A percentile compares a stretch with the other conserved stretches of the same genome.
These are phyloP conservation scores for Rhododendron henanense DNA, from an alignment of 148 eudicot species.

Conservation along the genomic window DNA sequence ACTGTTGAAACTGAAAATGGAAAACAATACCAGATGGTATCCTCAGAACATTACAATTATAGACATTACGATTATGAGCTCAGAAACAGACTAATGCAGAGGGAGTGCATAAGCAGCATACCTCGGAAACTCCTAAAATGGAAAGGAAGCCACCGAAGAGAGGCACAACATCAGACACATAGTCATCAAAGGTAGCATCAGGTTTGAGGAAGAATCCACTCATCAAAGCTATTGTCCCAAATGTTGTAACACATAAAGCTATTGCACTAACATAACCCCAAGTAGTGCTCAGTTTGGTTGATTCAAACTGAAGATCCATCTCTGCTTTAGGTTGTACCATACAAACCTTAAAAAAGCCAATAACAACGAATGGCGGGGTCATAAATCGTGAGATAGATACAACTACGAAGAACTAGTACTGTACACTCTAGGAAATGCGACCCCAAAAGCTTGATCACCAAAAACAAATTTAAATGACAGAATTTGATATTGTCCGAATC, in stretches of 20 bases:
- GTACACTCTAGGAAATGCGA: not conserved
- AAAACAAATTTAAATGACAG: not conserved
- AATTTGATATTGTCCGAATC: not conserved
- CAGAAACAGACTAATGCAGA: not conserved
- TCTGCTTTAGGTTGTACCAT: slow-evolving; percentile 94
- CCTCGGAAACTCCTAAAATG: slow-evolving; percentile 96
- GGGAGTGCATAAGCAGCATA: slow-evolving; percentile 11
- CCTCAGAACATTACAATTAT: not conserved
- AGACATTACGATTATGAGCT: not conserved
- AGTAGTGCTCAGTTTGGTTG: slow-evolving; percentile 70
- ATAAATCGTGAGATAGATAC: not conserved
- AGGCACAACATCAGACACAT: slow-evolving; percentile 72
- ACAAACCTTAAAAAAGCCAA: slow-evolving; percentile 54
- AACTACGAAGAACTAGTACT: not conserved
- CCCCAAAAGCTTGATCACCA: not conserved
- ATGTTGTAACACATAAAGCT: slow-evolving; percentile 71
- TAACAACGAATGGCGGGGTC: not conserved
- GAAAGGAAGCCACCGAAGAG: slow-evolving; percentile 88
- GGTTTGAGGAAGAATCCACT: slow-evolving; percentile 97
- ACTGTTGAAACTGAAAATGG: not conserved
- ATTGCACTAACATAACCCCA: slow-evolving; percentile 86
- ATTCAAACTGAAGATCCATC: slow-evolving; percentile 89
- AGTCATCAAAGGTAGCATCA: slow-evolving; percentile 77
- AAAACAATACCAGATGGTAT: not conserved
- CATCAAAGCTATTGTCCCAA: slow-evolving; percentile 85